Evolutionary conservation across 306 rosid species (phyloP).

Genomic region (Cicer arietinum): DNA sequence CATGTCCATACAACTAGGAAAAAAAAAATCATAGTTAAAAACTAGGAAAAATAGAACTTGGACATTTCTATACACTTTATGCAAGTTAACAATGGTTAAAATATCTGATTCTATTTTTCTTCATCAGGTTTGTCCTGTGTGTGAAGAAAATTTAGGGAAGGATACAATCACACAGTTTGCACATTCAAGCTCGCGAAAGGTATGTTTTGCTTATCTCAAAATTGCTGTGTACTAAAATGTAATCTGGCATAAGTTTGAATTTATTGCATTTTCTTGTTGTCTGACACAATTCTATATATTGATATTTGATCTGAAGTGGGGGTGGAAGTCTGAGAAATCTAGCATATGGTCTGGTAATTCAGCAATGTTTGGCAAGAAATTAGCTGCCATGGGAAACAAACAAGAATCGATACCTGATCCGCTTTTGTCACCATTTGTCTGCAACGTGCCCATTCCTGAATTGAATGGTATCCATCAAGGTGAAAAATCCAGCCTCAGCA

Average conservation of each 20-base stretch:
- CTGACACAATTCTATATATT: slow-evolving; percentile 28
- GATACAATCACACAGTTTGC: slow-evolving; percentile 73
- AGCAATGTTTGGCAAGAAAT: slow-evolving; percentile 61
- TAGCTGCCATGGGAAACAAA: slow-evolving; percentile 53
- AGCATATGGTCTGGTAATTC: slow-evolving; percentile 61
- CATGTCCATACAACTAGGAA: no score
- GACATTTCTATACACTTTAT: not conserved
- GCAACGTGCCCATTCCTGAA: slow-evolving; percentile 51
- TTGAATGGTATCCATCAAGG: slow-evolving; percentile 40
- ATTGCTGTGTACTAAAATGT: slow-evolving; percentile 20
- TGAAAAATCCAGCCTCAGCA: slow-evolving; percentile 44
- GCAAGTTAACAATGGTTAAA: slow-evolving; percentile 34
- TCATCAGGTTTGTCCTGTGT: slow-evolving; percentile 88
- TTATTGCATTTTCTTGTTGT: slow-evolving; percentile 34
- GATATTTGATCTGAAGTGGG: slow-evolving; percentile 58
- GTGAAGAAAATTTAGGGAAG: slow-evolving; percentile 80
- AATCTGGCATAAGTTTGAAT: slow-evolving; percentile 6
- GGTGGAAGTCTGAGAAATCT: slow-evolving; percentile 66
- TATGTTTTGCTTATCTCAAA: slow-evolving; percentile 43
- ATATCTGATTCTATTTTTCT: slow-evolving; percentile 42
- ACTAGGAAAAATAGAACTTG: no score
- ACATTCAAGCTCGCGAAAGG: slow-evolving; percentile 78
- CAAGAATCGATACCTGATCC: slow-evolving; percentile 72
- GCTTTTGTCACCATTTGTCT: slow-evolving; percentile 74
- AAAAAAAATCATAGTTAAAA: no score